Base-by-base conservation (phyloP, 2,329 filamentous ascomycete genomes). In the Colletotrichum eremochloae region DNA sequence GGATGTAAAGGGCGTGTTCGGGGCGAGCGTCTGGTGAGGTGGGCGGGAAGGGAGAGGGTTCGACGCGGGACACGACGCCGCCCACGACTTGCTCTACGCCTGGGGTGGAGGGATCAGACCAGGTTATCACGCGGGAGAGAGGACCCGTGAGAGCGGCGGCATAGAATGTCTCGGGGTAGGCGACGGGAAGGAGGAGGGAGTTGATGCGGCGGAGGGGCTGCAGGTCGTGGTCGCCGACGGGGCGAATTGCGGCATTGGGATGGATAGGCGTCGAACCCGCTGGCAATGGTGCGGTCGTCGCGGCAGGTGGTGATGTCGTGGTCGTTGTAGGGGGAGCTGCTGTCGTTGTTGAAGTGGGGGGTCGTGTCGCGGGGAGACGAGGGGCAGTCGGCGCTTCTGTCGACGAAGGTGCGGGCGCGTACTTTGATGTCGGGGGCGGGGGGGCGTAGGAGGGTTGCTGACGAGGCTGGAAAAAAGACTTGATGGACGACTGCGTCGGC, bases 91-190 rank as follows among this genome's bases (percentile, higher is more conserved):
- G 50, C 42, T 56, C 68, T 53, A 74, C 58, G 63, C 75, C 67
- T 40, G 75, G 76, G 65, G 77, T 75, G 56, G 80, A 63, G 8
- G 56, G 76, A 75, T 90, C 86, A 38, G 82, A 80, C 86, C 89
- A 91, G 64, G 88, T 84, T 73, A 92, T 86, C 64, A 89, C 85
- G 74, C 90, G 89, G 70, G 88, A 91, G 83, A 89, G 88, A 76
- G 85, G 86, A 48, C 84, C 85, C 18, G 85, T 86, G 31, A 82
- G 80, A 24, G 83, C 77, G 14, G 87, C 85, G 73, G 89, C 83
- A 84, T 92, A 93, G 82, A 92, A 92, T 60, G 84, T 84, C 78
- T 92, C 90, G 3, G 89, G 86, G 79, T 92, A 93, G 79, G 84
- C 83, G 71, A 92, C 88, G 62, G 88, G 89, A 1, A 93, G 88